Base-by-base conservation (phyloP, 768 basidiomycete species). In the Xerocomellus chrysenteron region DNA sequence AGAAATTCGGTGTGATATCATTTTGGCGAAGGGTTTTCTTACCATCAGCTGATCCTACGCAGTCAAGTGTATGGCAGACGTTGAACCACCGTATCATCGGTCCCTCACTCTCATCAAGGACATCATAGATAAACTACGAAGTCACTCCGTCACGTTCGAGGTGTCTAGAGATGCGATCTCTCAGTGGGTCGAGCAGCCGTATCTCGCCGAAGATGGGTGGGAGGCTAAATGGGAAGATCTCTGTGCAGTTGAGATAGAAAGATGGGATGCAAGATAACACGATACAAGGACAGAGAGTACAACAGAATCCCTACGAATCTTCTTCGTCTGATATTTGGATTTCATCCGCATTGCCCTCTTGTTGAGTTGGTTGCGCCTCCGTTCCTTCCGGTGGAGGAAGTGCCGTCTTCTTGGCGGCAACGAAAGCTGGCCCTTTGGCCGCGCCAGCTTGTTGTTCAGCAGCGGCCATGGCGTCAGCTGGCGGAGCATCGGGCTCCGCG, bases 301-400 rank as follows among this genome's bases (percentile, higher is more conserved):
- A 51, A 63, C 47, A 54, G 39, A 61, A 51, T 51, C 14, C 67
- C 71, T 78, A 82, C 70, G 79, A 66, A 66, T 88, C 87, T 62
- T 92, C 89, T 50, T 93, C 92, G 66, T 92, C 90, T 47, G 87
- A 89, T 64, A 94, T 92, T 58, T 88, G 90, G 57, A 94, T 94
- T 75, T 94, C 92, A 55, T 94, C 92, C 42, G 74, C 82, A 67
- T 94, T 94, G 26, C 66, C 73, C 30, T 52, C 73, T 52, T 52
- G 60, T 21, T 59, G 57, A 46, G 37, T n/a, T 55, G 69, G 67
- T 50, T 63, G 68, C 26, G 73, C 59, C 36, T 73, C 75, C n/a
- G 68, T 64, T 42, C 67, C 78, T 55, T 79, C 81, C 28, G 74
- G 70, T 13, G 70, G 66, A 46, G 70, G 69, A 50, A 73, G 64